Base-by-base conservation (phyloP, 1,284 basidiomycete genomes). In the Neolentinus lepideus region DNA sequence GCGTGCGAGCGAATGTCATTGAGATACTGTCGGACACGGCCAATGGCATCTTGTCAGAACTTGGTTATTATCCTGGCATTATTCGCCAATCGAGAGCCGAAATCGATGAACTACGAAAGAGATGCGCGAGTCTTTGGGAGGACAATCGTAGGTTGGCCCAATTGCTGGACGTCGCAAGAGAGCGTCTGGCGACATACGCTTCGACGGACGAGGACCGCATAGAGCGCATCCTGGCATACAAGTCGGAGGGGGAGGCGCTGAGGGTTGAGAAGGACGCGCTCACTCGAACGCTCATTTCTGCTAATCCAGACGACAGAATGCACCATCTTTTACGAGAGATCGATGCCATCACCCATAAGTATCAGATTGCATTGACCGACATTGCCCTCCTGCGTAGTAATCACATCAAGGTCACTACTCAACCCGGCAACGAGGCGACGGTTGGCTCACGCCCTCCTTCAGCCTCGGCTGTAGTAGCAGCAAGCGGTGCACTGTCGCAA, bases 51-150 rank as follows among this genome's bases (percentile, higher is more conserved):
- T 66, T 79, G 46, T 58, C 69, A n/a, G 80, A 81, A 59, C 68
- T 79, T 19, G 73, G 77, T n/a, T 77, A 76, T 62, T 66, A 64
- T 56, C 71, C 75, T 25, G 67, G 70, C 9, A 68, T 80, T 56
- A 58, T 66, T 4, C 69, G 70, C 33, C 70, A 63, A 33, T 31
- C 76, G 36, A 64, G 66, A 43, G 60, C 60, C 33, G 65, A 62
- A 52, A 70, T 71, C 54, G 61, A 57, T 26, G 59, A 66, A 9
- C 62, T 69, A 12, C 68, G 74, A 56, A 38, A 52, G 21, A 75
- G 80, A 51, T 81, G 79, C 54, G 60, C 70, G 54, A 78, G 73
- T 61, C 68, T 85, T 31, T 80, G 73, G 57, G 67, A 76, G 54
- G 83, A 84, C 60, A 84, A 84, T 60, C 65, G 64, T 51, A 66